phyloP scores from a whole-genome alignment of 768 basidiomycete genomes.

The Mycena floridula region DNA sequence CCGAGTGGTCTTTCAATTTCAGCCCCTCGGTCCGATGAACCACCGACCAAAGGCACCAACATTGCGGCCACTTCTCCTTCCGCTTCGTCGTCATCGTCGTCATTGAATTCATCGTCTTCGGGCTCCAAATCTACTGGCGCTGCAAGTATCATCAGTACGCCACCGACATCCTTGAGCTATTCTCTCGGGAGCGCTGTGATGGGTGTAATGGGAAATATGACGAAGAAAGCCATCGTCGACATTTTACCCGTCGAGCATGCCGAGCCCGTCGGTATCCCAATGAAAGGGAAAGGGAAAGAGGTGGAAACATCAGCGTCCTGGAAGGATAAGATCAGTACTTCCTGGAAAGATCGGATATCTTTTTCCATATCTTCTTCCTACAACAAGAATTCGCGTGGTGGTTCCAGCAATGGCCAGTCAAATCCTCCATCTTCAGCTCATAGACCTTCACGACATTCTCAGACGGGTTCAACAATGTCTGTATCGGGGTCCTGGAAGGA shows the following conservation, averaged over 20 bases:
- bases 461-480: constrained; percentile 32
- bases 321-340: constrained; percentile 5
- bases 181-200: constrained; percentile 39
- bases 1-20: constrained; percentile 31
- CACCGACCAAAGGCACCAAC: constrained; percentile 7
- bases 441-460: constrained; percentile 17
- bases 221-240: neutral
- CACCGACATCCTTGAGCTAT: constrained; percentile 49
- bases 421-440: neutral
- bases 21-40: constrained; percentile 3
- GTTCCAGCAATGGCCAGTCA: neutral
- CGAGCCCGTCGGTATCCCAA: constrained; percentile 18
- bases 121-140: constrained; percentile 28
- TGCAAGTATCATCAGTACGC: constrained; percentile 45
- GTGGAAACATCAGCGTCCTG: constrained; percentile 1
- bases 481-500: constrained; percentile 43
- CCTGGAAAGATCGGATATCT: constrained; percentile 34
- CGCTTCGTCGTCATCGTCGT: constrained; percentile 49
- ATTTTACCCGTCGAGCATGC: neutral
- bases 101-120: constrained; percentile 34
- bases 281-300: constrained; percentile 27
- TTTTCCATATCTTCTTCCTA: constrained; percentile 30
- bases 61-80: constrained; percentile 28
- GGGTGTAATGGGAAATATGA: constrained; percentile 25
- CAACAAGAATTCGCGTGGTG: too few relatives aligned